Percentiles rank a stretch among this genome's conserved stretches.
Conservation (phyloP, 2,329 filamentous ascomycete species). For the Pseudocercospora vitis region DNA sequence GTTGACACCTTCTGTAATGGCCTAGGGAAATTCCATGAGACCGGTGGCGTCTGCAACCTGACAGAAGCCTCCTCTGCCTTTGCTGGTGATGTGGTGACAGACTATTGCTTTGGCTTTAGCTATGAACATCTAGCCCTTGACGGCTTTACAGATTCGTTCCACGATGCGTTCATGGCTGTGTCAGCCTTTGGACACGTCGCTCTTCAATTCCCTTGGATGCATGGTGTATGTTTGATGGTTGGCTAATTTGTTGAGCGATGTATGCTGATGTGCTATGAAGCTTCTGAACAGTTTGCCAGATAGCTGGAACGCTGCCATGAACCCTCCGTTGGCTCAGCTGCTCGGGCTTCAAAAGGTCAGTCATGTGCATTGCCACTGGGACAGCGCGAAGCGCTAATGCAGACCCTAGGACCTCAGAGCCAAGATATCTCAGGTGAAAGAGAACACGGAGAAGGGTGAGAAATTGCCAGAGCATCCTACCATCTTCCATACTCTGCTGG, state of each 20-base stretch:
- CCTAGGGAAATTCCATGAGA: slow-evolving; percentile 18
- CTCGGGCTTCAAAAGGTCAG: slow-evolving; percentile 19
- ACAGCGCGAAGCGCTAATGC: neutral
- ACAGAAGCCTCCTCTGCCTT: slow-evolving; percentile 21
- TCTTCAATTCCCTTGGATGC: slow-evolving; percentile 25
- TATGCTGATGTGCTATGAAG: neutral
- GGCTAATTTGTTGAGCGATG: neutral
- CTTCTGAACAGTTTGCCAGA: slow-evolving; percentile 22
- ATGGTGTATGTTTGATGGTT: neutral
- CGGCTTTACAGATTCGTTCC: slow-evolving; percentile 24
- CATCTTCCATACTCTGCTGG: slow-evolving; percentile 27
- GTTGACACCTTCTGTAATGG: slow-evolving; percentile 18
- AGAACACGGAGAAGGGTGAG: slow-evolving; percentile 10
- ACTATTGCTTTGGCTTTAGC: slow-evolving; percentile 24
- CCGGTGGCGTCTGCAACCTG: slow-evolving; percentile 21
- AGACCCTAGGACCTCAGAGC: slow-evolving; percentile 10
- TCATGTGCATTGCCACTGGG: too few species aligned
- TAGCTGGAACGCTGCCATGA: slow-evolving; percentile 22
- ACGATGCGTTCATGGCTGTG: slow-evolving; percentile 23
- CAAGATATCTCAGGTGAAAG: slow-evolving; percentile 15
- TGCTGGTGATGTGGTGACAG: slow-evolving; percentile 25
- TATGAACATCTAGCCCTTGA: slow-evolving; percentile 22
- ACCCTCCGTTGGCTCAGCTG: slow-evolving; percentile 19
- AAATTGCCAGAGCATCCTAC: slow-evolving; percentile 24
- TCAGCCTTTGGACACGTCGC: slow-evolving; percentile 22